Evolutionary conservation across 371 early-diverging fungal species (phyloP), one percentile per base, ranked within the genome.

Genomic region (Fennellomyces sp.): DNA sequence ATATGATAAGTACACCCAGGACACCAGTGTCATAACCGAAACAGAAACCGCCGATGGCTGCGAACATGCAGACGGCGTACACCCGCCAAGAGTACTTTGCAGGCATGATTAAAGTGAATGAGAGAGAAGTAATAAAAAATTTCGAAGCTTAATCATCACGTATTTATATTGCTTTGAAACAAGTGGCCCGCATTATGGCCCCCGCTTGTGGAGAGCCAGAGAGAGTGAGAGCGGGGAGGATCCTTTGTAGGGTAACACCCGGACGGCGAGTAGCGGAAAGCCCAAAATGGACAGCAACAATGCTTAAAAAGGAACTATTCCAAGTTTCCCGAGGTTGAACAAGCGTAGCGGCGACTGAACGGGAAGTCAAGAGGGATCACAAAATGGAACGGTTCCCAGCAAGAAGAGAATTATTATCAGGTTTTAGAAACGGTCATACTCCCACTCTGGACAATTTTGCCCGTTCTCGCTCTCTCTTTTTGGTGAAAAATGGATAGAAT

Each of bases 1-100:
- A 7, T 12, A 33, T 33, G 33, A 33, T 33, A 12, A 33, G 17
- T 50, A 50, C 51, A 31, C 51, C 21, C n/a, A 83, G 70, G 58
- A 77, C 69, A 71, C 83, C 83, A 35, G 75, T 70, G 56, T 83
- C 83, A 64, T 80, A 76, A 65, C 80, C 79, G 57, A 79, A 79
- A 53, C 69, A 74, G 51, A 79, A 69, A 59, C 76, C 80, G 66
- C 80, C 80, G 33, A 79, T 71, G 45, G 80, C 76, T 31, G 76
- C 72, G 38, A 74, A 79, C 17, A 58, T 31, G 39, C 65, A 72
- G 21, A 72, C 72, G 30, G 61, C 53, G 47, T 75, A 78, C 12
- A 75, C 62, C 39, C 48, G 64, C 42, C 61, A 59, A 21, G 41
- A 27, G 30, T 17, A 50, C 29, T 50, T 8, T 11, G 10, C 17